Percentiles rank a stretch among this genome's conserved stretches.
phyloP scores from a whole-genome alignment of 2,329 filamentous ascomycete species.

The Didymosphaeria variabile region DNA sequence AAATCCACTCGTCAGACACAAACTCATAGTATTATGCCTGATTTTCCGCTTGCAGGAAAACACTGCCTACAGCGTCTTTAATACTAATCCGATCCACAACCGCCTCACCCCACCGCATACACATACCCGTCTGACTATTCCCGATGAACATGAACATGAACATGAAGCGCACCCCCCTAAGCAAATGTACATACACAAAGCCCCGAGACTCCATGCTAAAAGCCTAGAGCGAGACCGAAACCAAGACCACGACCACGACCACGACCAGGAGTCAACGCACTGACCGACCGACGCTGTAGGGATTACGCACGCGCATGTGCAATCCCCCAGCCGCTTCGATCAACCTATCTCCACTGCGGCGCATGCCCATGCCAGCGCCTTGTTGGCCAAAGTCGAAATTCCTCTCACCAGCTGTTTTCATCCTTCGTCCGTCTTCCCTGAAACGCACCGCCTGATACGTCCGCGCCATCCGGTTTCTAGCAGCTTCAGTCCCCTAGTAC shows the following conservation, averaged over 20 bases:
- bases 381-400: neutral
- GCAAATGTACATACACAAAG: neutral
- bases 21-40: no score
- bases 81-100: no score
- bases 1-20: no score
- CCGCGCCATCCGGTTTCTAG: neutral
- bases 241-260: neutral
- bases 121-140: no score
- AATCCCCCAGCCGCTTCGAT: neutral
- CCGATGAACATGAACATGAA: no score
- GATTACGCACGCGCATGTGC: neutral
- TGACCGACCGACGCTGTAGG: neutral
- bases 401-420: neutral
- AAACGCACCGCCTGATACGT: neutral
- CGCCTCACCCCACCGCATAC: no score
- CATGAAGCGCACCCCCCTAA: neutral
- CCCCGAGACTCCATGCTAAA: conserved; percentile 2
- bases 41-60: no score
- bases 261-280: neutral
- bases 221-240: neutral
- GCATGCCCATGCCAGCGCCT: neutral
- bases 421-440: neutral
- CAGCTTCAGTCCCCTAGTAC: conserved; percentile 31
- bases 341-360: neutral
- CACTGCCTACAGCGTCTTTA: no score